Percentiles rank a stretch among this genome's conserved stretches.
These are phyloP conservation scores for Saccharum spontaneum DNA, from an alignment of 176 grass and related monocot genomes.

Conservation along the genomic window DNA sequence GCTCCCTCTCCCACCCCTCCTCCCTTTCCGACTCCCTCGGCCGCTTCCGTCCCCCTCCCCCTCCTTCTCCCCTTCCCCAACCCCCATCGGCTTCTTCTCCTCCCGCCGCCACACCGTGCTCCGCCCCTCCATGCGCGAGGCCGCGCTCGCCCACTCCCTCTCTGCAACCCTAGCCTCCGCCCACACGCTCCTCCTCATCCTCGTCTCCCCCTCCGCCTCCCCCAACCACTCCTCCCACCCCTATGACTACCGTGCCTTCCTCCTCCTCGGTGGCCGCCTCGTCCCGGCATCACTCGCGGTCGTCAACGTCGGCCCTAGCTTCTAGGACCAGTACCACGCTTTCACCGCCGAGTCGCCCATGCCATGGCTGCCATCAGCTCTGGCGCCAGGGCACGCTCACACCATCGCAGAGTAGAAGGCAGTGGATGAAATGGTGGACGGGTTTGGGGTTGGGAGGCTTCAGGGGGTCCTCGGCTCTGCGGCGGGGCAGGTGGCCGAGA, in stretches of 20 bases:
- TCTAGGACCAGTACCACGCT: conserved; percentile 53
- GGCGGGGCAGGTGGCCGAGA: conserved; percentile 12
- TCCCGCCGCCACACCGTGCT: conserved; percentile 53
- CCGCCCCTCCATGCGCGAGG: conserved; percentile 65
- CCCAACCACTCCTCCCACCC: conserved; percentile 27
- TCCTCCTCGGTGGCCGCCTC: conserved; percentile 44
- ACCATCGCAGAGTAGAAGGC: conserved; percentile 39
- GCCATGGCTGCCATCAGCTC: conserved; percentile 33
- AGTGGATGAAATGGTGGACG: conserved; percentile 42
- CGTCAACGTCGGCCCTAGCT: conserved; percentile 49
- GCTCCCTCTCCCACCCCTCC: conserved; percentile 37
- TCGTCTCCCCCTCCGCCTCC: conserved; percentile 26
- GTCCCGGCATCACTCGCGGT: conserved; percentile 43
- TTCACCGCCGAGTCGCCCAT: conserved; percentile 52
- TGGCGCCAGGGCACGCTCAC: not conserved
- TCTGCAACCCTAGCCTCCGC: conserved; percentile 22
- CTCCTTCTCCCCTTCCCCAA: not conserved
- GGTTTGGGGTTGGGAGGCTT: conserved; percentile 43
- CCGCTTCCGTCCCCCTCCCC: conserved; percentile 17
- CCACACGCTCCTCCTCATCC: conserved; percentile 34
- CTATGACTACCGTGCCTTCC: conserved; percentile 52
- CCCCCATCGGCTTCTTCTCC: conserved; percentile 66
- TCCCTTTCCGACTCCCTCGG: conserved; percentile 54
- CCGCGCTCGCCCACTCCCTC: conserved; percentile 43
- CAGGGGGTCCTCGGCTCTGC: conserved; percentile 29